Conservation (phyloP, 1,284 basidiomycete genomes). For the Cryptococcus sp. region DNA sequence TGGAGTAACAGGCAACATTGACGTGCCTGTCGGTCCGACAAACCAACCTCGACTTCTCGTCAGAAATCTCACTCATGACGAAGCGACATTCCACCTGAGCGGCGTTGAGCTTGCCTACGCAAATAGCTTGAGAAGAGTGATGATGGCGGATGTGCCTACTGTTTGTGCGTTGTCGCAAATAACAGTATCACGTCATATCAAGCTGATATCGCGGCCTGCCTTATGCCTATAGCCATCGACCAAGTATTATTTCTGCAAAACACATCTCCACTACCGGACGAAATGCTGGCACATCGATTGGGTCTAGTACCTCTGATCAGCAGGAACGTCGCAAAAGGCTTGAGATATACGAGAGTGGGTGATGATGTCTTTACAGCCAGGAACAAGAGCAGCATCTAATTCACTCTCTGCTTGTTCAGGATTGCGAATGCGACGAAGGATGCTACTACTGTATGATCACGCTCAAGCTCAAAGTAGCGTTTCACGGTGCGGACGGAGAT, state of each 20-base stretch:
- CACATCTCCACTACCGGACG: constrained; percentile 92
- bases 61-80: constrained; percentile 65
- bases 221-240: constrained; percentile 70
- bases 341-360: constrained; percentile 61
- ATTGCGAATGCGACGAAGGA: constrained; percentile 54
- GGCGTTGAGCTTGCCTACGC: constrained; percentile 94
- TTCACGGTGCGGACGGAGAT: constrained; percentile 26
- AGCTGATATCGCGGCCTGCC: not conserved
- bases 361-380: not conserved
- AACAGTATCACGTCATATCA: not conserved
- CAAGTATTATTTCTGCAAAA: constrained; percentile 92
- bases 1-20: constrained; percentile 13
- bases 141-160: constrained; percentile 95
- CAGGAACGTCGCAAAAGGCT: constrained; percentile 76
- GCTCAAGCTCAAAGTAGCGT: constrained; percentile 47
- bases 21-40: constrained; percentile 39
- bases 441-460: constrained; percentile 54
- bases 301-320: constrained; percentile 92
- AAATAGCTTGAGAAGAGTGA: constrained; percentile 81
- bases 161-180: constrained; percentile 67
- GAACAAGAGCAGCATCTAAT: not conserved
- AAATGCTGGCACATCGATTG: constrained; percentile 94
- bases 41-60: constrained; percentile 45
- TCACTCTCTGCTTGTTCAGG: constrained; percentile 27
- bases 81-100: constrained; percentile 83